Evolutionary conservation across 2,329 filamentous ascomycete genomes (phyloP).

Genomic region (Diaporthe australafricana): DNA sequence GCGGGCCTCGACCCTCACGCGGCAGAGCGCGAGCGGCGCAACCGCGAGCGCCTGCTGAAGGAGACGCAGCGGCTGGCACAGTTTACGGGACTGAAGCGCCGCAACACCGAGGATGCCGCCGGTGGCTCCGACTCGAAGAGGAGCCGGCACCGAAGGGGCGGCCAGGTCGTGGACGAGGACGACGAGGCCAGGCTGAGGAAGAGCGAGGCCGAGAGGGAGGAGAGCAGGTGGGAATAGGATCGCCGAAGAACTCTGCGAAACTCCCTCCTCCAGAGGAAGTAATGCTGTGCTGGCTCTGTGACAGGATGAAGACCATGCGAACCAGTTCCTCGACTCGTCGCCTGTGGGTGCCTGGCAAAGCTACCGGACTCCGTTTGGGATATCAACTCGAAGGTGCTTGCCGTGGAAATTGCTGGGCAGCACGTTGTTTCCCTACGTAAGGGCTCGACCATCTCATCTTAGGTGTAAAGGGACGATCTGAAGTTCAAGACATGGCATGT

Average conservation of each 20-base stretch:
- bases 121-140: slow-evolving; percentile 49
- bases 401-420: background rate
- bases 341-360: background rate
- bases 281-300: background rate
- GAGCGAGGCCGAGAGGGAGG: slow-evolving; percentile 71
- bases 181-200: slow-evolving; percentile 66
- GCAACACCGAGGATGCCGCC: slow-evolving; percentile 58
- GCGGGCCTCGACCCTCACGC: slow-evolving; percentile 68
- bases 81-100: slow-evolving; percentile 58
- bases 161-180: slow-evolving; percentile 59
- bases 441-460: background rate
- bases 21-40: slow-evolving; percentile 74
- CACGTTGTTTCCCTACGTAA: background rate
- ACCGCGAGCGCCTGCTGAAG: slow-evolving; percentile 74
- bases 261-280: background rate
- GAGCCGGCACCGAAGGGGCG: slow-evolving; percentile 61
- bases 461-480: background rate
- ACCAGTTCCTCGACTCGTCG: background rate
- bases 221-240: slow-evolving; percentile 58
- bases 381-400: background rate
- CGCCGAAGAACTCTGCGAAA: background rate
- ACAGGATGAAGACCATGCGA: background rate
- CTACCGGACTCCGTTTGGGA: background rate
- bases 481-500: background rate
- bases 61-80: slow-evolving; percentile 75